Base-by-base conservation (phyloP, 441 rosid genomes). In the Theobroma grandiflorum region DNA sequence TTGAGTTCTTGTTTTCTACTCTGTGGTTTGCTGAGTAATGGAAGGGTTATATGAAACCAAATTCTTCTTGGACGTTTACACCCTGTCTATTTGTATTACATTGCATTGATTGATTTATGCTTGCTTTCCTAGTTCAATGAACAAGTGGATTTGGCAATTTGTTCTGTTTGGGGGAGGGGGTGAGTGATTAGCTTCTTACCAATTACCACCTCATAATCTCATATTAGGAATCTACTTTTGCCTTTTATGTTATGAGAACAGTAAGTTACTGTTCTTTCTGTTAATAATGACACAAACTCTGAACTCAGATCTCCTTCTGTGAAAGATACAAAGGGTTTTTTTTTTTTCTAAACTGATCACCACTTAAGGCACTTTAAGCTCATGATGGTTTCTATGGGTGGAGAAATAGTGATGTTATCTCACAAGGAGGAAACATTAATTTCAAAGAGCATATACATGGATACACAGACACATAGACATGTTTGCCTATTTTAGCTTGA, bases 391-490 rank as follows among this genome's bases (percentile, higher is more conserved):
- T 71, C 61, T 49, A 33, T 33, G 15, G 75, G 5, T 50, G 31
- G 61, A 50, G 22, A 71, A 15, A 50, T 71, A 71, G 14, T 8
- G 75, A 71, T 31, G 42, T 7, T 49, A 70, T 70, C 74, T 70
- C 16, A 7, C 40, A 33, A 62, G 33, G 31, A 62, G 67, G 11
- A n/a, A 35, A 53, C 14, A 18, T 5, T 37, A 18, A 18, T 52
- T 72, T 72, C 45, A 35, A 11, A n/a, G 63, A 37, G 47, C 63
- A 37, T 37, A 35, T 42, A 73, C 65, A 11, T 37, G 31, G 65
- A 55, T 73, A 6, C n/a, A 37, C 20, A n/a, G 0, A 2, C 50
- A 37, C 37, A 38, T 37, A 37, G 8, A 72, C 50, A 38, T 55
- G 37, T 55, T 18, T 43, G 55, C 58, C 6, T 38, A 33, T 70